These are phyloP conservation scores for Pseudonitzschia multistriata DNA, from an alignment of 108 stramenopile genomes.

Conservation along the genomic window DNA sequence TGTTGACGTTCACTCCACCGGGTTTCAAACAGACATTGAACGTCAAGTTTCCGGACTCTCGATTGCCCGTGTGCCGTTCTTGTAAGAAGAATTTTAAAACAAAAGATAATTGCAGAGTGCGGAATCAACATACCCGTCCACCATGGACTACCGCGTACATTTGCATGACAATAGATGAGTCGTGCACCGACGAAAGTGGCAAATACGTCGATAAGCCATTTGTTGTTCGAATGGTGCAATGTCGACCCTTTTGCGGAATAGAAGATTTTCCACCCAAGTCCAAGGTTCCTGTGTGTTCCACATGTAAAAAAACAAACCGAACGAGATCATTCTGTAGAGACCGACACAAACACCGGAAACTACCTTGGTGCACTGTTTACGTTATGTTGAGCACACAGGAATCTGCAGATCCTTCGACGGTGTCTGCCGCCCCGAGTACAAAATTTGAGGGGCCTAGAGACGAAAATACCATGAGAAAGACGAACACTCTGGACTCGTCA, in stretches of 20 bases:
- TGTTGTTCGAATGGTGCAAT: slow-evolving; percentile 59
- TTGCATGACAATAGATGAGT: slow-evolving; percentile 69
- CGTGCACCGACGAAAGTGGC: slow-evolving; percentile 59
- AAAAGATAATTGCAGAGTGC: slow-evolving; percentile 74
- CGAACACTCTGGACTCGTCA: not conserved
- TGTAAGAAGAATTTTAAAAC: slow-evolving; percentile 91
- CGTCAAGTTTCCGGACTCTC: slow-evolving; percentile 76
- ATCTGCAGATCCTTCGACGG: slow-evolving; percentile 45
- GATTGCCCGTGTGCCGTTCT: slow-evolving; percentile 75
- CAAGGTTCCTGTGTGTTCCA: slow-evolving; percentile 68
- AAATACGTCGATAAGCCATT: slow-evolving; percentile 60
- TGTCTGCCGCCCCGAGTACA: slow-evolving; percentile 49
- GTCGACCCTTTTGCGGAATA: slow-evolving; percentile 52
- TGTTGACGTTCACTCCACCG: slow-evolving; percentile 63
- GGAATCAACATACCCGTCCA: slow-evolving; percentile 67
- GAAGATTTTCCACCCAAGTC: slow-evolving; percentile 37
- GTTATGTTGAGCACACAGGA: slow-evolving; percentile 49
- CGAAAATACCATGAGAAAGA: not conserved
- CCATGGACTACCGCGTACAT: slow-evolving; percentile 85
- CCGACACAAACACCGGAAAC: slow-evolving; percentile 57
- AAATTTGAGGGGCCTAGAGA: slow-evolving; percentile 8
- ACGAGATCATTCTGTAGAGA: slow-evolving; percentile 67
- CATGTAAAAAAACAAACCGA: slow-evolving; percentile 75
- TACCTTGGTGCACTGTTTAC: slow-evolving; percentile 80
- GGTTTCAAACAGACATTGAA: slow-evolving; percentile 75